Conservation (phyloP, 345 rosid species). For the Euphorbia pulcherrima region DNA sequence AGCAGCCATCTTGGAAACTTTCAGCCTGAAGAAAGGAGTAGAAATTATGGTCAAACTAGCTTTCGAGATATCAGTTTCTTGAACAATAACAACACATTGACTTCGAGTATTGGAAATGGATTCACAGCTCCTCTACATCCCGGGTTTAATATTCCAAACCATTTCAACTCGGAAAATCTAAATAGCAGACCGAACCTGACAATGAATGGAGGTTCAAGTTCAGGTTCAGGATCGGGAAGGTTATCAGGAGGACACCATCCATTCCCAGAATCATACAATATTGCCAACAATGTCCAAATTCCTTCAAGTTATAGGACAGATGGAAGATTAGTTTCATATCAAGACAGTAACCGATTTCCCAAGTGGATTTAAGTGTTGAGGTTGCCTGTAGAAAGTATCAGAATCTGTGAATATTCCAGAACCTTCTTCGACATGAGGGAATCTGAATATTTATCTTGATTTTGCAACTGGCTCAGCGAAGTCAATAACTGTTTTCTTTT, state of each 20-base stretch:
- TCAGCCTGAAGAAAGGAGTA: conserved; percentile 31
- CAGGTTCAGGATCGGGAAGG: conserved; percentile 22
- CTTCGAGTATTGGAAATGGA: conserved; percentile 32
- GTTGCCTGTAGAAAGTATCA: neutral
- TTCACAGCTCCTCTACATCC: conserved; percentile 33
- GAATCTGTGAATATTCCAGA: neutral
- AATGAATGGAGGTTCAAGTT: conserved; percentile 28
- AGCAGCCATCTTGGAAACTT: conserved; percentile 31
- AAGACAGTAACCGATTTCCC: conserved; percentile 24
- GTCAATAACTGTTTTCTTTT: neutral
- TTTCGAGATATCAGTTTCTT: conserved; percentile 18
- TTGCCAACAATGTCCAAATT: conserved; percentile 30
- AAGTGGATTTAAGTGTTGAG: conserved; percentile 15
- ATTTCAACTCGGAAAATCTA: conserved; percentile 25
- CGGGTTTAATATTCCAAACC: conserved; percentile 26
- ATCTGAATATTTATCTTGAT: neutral
- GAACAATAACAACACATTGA: conserved; percentile 15
- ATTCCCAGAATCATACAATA: conserved; percentile 26
- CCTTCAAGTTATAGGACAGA: conserved; percentile 25
- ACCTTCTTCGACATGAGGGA: neutral
- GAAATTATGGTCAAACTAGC: conserved; percentile 22
- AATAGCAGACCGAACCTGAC: conserved; percentile 22
- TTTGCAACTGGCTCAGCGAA: neutral
- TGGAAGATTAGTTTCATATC: conserved; percentile 29
- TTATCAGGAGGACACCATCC: conserved; percentile 27